Evolutionary conservation across 1,284 basidiomycete genomes (phyloP).

Genomic region (Tylopilus sp.): DNA sequence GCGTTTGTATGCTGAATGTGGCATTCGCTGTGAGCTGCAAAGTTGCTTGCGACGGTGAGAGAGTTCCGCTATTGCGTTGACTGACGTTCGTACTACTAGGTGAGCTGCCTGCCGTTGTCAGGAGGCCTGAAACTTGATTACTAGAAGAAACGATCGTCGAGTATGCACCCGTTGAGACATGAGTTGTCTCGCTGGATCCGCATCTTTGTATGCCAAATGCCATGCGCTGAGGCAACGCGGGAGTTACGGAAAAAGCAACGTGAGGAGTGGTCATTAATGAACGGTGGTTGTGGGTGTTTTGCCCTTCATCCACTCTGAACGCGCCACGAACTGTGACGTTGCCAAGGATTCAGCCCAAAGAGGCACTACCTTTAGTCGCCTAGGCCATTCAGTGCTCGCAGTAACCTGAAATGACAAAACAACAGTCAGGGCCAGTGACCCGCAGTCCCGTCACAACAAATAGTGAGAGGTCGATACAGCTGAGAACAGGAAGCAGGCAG

Average conservation of each 20-base stretch:
- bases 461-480: not conserved
- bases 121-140: not conserved
- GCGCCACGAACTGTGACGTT: not conserved
- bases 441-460: too few relatives aligned
- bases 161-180: constrained; percentile 19
- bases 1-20: constrained; percentile 49
- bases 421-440: not conserved
- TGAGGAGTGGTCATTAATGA: too few relatives aligned
- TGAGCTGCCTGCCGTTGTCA: not conserved
- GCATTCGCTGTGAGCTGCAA: not conserved
- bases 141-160: constrained; percentile 13
- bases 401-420: not conserved
- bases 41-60: constrained; percentile 50
- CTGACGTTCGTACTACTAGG: constrained; percentile 21
- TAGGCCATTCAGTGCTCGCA: not conserved
- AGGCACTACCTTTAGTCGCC: too few relatives aligned
- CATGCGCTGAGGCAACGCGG: too few relatives aligned
- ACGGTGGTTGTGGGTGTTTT: constrained; percentile 16
- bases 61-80: constrained; percentile 45
- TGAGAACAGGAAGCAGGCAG: not conserved
- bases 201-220: constrained; percentile 19
- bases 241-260: too few relatives aligned
- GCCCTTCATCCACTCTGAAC: constrained; percentile 2
- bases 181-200: constrained; percentile 6
- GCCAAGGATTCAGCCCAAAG: not conserved